Percentiles rank a stretch among this genome's conserved stretches.
Evolutionary conservation across 129 eudicot genomes (phyloP).

Genomic region (Arctium lappa): DNA sequence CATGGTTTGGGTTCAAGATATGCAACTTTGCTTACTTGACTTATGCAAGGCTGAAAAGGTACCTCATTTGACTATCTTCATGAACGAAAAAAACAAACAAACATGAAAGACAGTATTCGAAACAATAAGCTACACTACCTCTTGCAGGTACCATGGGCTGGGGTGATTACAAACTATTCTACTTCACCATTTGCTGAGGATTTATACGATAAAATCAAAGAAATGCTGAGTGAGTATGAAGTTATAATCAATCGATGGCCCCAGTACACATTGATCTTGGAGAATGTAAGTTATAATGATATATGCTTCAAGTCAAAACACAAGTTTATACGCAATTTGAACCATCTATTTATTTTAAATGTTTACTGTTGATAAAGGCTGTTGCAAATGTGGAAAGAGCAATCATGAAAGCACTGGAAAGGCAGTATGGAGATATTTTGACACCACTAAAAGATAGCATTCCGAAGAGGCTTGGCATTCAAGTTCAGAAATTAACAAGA

Average conservation of each 20-base stretch:
- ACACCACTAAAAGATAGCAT: constrained; percentile 84
- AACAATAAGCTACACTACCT: not conserved
- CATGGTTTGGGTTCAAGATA: constrained; percentile 90
- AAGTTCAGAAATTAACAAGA: constrained; percentile 85
- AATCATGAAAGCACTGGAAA: constrained; percentile 77
- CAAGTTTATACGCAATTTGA: not conserved
- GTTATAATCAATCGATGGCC: constrained; percentile 91
- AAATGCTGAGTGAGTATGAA: constrained; percentile 65
- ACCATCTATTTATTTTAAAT: not conserved
- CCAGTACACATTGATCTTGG: constrained; percentile 71
- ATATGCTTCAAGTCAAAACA: constrained; percentile 4
- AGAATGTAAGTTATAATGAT: constrained; percentile 59
- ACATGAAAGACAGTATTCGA: not conserved
- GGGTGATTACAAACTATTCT: constrained; percentile 74
- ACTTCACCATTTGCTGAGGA: constrained; percentile 92
- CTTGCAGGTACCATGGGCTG: constrained; percentile 75
- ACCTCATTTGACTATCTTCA: not conserved
- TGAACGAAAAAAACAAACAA: not conserved
- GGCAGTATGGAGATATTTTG: constrained; percentile 79
- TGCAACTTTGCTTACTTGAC: constrained; percentile 78
- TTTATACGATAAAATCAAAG: constrained; percentile 57
- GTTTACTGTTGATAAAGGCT: constrained; percentile 44
- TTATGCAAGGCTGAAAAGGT: constrained; percentile 91
- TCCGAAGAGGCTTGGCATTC: constrained; percentile 85
- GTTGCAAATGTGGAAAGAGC: constrained; percentile 90